These are phyloP conservation scores for Huntiella moniliformis DNA, from an alignment of 2,329 filamentous ascomycete species.

Conservation along the genomic window DNA sequence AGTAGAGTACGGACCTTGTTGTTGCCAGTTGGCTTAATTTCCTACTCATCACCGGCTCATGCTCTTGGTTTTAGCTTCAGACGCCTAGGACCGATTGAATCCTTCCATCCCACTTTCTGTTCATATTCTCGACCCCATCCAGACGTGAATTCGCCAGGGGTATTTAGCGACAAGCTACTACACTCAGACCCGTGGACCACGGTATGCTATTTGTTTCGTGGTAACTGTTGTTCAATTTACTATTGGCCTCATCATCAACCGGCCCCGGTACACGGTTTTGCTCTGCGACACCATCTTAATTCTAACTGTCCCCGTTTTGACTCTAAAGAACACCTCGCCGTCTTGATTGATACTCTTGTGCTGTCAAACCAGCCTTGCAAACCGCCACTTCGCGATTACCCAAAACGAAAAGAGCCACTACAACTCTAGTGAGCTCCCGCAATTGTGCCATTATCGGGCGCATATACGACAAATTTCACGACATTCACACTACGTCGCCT, in stretches of 20 bases:
- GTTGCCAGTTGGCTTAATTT: slow-evolving; percentile 1
- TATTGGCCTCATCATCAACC: neutral
- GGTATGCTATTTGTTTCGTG: slow-evolving; percentile 3
- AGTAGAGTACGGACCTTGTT: neutral
- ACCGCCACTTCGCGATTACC: too few species aligned
- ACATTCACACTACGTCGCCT: slow-evolving; percentile 1
- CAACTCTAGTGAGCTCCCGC: too few species aligned
- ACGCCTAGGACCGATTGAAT: neutral
- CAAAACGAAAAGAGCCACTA: too few species aligned
- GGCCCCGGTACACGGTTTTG: neutral
- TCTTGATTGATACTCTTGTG: too few species aligned
- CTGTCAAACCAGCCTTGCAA: too few species aligned
- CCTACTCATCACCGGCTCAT: neutral
- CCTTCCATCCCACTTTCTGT: neutral
- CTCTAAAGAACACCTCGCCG: too few species aligned
- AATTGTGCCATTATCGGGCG: neutral
- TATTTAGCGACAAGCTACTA: slow-evolving; percentile 4
- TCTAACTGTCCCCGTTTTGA: too few species aligned
- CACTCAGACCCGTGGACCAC: slow-evolving; percentile 8
- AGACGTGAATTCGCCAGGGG: slow-evolving; percentile 9
- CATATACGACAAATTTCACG: neutral
- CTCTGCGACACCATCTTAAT: too few species aligned
- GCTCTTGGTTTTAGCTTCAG: neutral
- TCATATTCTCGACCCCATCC: neutral
- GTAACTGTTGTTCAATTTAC: neutral